phyloP scores from a whole-genome alignment of 345 rosid genomes.

The Ceriops zippeliana region DNA sequence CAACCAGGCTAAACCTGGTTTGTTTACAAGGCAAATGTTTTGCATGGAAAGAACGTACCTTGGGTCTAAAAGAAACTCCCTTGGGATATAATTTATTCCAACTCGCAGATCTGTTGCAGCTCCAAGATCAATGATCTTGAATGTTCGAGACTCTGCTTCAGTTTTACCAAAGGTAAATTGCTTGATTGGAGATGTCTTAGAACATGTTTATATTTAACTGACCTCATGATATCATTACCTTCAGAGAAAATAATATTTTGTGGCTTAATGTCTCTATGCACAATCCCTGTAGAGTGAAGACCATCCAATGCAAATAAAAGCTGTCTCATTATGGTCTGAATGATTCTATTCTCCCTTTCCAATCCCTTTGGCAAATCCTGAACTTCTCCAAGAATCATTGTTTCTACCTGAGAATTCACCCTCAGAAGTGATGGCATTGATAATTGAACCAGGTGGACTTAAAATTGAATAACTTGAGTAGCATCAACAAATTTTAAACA shows the following conservation, averaged over 20 bases:
- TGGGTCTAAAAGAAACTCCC: constrained; percentile 93
- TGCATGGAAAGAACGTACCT: constrained; percentile 40
- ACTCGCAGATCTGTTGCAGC: constrained; percentile 97
- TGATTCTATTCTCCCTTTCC: constrained; percentile 80
- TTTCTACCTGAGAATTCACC: constrained; percentile 62
- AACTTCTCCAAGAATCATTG: constrained; percentile 72
- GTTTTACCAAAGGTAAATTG: constrained; percentile 12
- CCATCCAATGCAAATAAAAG: constrained; percentile 90
- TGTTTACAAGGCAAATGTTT: neutral
- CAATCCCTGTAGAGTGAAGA: constrained; percentile 96
- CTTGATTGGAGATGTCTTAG: neutral
- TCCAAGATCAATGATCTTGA: constrained; percentile 97
- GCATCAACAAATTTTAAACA: constrained; percentile 3
- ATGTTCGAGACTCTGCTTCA: constrained; percentile 70
- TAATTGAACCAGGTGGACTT: constrained; percentile 1
- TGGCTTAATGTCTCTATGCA: constrained; percentile 92
- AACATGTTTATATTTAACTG: neutral
- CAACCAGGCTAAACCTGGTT: no score
- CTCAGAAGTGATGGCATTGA: neutral
- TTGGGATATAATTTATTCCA: constrained; percentile 95
- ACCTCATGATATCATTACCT: constrained; percentile 46
- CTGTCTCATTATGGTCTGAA: constrained; percentile 86
- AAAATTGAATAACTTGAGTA: constrained; percentile 5
- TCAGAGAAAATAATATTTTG: constrained; percentile 91
- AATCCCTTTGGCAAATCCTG: constrained; percentile 75